Evolutionary conservation across 106 monocot genomes (phyloP).

Genomic region (Acanthochlamys bracteata): DNA sequence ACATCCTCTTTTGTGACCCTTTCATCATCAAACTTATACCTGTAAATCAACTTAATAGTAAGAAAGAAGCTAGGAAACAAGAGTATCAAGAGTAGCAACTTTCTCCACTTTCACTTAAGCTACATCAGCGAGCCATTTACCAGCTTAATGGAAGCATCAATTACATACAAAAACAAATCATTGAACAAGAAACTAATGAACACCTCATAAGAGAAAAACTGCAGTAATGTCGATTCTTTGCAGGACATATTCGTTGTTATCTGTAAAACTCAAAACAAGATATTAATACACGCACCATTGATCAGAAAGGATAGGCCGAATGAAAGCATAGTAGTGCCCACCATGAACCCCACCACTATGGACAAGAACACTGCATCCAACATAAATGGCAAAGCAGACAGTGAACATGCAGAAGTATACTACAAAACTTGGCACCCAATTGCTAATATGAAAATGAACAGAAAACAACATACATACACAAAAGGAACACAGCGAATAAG

Average conservation of each 20-base stretch:
- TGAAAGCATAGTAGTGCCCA: constrained; percentile 82
- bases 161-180: too few species aligned
- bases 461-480: neutral
- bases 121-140: neutral
- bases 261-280: neutral
- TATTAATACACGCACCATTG: constrained; percentile 39
- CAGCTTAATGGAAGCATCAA: too few species aligned
- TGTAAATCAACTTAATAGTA: constrained; percentile 14
- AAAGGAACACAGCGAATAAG: neutral
- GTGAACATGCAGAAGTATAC: neutral
- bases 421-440: neutral
- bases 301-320: constrained; percentile 69
- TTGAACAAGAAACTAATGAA: too few species aligned
- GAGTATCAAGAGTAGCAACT: neutral
- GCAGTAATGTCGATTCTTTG: neutral
- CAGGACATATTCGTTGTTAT: neutral
- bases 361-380: constrained; percentile 55
- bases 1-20: constrained; percentile 94
- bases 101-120: neutral
- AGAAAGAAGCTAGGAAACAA: neutral
- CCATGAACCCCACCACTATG: constrained; percentile 83
- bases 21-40: constrained; percentile 99
- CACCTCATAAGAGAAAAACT: neutral
- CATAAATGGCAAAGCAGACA: constrained; percentile 3
- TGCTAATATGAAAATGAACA: neutral